Evolutionary conservation across 331 rosid genomes (phyloP).

Genomic region (Erythrophleum ivorense): DNA sequence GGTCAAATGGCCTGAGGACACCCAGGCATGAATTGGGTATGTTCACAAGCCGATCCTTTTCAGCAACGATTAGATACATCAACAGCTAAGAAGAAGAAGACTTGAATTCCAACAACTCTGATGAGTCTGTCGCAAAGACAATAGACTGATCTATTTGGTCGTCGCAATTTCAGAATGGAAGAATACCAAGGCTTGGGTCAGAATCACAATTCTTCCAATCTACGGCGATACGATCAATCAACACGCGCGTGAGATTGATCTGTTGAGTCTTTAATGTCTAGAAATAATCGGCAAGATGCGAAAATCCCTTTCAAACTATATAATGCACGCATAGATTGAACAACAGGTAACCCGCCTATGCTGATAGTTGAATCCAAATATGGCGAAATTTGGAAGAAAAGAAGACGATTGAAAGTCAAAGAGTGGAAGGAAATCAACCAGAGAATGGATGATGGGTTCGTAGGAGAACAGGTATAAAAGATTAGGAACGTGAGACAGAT

Average conservation of each 20-base stretch:
- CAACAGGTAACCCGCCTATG: neutral
- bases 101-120: constrained; percentile 40
- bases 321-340: constrained; percentile 8
- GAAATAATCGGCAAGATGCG: neutral
- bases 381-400: neutral
- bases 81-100: constrained; percentile 47
- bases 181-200: neutral
- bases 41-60: constrained; percentile 64
- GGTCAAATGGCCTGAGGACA: constrained; percentile 57
- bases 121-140: constrained; percentile 33
- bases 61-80: constrained; percentile 62
- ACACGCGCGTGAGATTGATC: constrained; percentile 1
- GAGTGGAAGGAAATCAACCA: constrained; percentile 13
- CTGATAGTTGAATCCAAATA: neutral
- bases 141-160: neutral
- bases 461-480: constrained; percentile 48
- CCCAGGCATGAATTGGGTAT: constrained; percentile 64
- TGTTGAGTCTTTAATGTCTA: neutral
- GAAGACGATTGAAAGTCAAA: constrained; percentile 15
- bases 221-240: neutral
- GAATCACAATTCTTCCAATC: constrained; percentile 1
- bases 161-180: neutral
- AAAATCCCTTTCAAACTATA: neutral
- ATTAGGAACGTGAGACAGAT: neutral
- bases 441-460: neutral